Conservation (phyloP, 805 yeast species). For the Cyberlindnera meyerae region DNA sequence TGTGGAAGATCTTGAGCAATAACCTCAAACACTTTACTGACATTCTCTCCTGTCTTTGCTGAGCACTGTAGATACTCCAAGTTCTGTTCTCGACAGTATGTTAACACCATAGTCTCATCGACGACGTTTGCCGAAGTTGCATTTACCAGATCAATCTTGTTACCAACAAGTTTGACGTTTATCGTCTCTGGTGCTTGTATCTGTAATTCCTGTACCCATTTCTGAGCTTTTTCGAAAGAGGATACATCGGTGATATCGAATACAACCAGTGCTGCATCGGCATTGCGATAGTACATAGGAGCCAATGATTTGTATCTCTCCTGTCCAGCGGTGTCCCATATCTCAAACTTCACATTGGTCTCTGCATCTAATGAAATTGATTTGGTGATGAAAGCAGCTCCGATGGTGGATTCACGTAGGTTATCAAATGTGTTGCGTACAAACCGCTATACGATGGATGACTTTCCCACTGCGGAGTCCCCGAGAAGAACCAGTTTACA, state of each 20-base stretch:
- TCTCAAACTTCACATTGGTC: conserved; percentile 43
- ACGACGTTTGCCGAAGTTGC: conserved; percentile 19
- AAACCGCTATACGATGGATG: conserved; percentile 79
- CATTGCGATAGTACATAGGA: conserved; percentile 78
- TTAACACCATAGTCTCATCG: conserved; percentile 15
- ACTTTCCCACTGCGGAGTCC: conserved; percentile 83
- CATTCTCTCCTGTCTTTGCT: conserved; percentile 67
- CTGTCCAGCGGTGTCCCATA: conserved; percentile 93
- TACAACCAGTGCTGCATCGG: conserved; percentile 81
- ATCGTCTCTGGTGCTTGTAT: conserved; percentile 72
- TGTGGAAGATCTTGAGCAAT: conserved; percentile 46
- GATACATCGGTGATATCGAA: conserved; percentile 72
- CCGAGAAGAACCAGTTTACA: conserved; percentile 63
- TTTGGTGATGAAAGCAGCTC: conserved; percentile 96
- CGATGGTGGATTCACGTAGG: conserved; percentile 85
- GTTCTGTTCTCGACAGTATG: conserved; percentile 20
- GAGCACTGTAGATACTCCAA: conserved; percentile 23
- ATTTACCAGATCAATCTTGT: conserved; percentile 60
- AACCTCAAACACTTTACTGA: conserved; percentile 37
- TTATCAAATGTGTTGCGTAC: conserved; percentile 70
- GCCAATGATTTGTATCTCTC: conserved; percentile 79
- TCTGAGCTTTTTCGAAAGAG: conserved; percentile 73
- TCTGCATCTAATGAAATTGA: conserved; percentile 45
- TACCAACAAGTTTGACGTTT: conserved; percentile 83
- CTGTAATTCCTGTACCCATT: conserved; percentile 89